Base-by-base conservation (phyloP, 1,139 yeast genomes). In the Nakaseomyces nivariensis region DNA sequence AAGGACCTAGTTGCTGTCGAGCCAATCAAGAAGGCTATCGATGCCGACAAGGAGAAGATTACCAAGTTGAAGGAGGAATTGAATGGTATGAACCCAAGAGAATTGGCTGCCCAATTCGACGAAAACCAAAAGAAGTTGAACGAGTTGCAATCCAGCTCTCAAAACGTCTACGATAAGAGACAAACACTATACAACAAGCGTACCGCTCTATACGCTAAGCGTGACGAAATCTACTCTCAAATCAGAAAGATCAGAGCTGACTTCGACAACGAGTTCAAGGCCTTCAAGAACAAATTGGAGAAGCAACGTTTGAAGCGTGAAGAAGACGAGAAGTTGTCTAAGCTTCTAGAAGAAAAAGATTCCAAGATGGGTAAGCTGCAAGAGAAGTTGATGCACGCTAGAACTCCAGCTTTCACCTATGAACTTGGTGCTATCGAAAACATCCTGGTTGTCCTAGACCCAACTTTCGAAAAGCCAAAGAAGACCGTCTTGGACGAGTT, bases 391-490 rank as follows among this genome's bases (percentile, higher is more conserved):
- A 73, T 76, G 51, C 79, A 77, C 54, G 89, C 89, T 50, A 85
- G 90, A 36, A 74, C 76, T 61, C 96, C 97, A 43, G 97, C 97
- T 38, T 90, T 85, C 72, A 80, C 83, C 54, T 72, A 72, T 46
- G 92, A 88, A 71, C 81, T 87, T 61, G 76, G 74, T 59, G 74
- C 83, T 54, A 86, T 92, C 63, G 88, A 87, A 69, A 73, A 75
- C 55, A 75, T 88, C 64, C 75, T 89, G 67, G 64, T 72, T 43
- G 78, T 79, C 71, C 86, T 90, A 61, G 96, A 88, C 66, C 95
- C 95, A 58, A 68, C 82, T 45, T 84, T 81, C 68, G 85, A 77
- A 58, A 83, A 79, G 70, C 84, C 87, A 55, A 55, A 52, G 42
- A 62, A 62, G 52, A 55, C 55, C 48, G 42, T 58, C 11, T 49